These are phyloP conservation scores for Trypanosoma cruzi DNA, from an alignment of 208 protist species.

Conservation along the genomic window DNA sequence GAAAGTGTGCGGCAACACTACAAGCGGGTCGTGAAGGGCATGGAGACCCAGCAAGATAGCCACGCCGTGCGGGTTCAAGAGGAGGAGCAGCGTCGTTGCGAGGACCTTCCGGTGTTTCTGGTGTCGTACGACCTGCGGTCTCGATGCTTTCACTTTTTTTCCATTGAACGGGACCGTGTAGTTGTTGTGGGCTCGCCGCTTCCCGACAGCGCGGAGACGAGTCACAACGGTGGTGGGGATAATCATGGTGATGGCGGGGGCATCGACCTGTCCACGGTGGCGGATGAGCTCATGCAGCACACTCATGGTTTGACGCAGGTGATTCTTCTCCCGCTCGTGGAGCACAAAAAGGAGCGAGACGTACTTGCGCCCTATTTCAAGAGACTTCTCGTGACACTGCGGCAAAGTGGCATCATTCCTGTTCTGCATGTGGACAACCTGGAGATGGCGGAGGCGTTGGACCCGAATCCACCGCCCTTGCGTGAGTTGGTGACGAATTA, in stretches of 20 bases:
- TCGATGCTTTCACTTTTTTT: conserved; percentile 42
- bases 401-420: conserved; percentile 55
- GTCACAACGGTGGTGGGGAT: too few species aligned
- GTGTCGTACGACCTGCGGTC: conserved; percentile 35
- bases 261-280: conserved; percentile 35
- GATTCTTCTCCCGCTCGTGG: conserved; percentile 63
- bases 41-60: conserved; percentile 29
- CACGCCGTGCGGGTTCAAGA: conserved; percentile 27
- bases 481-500: conserved; percentile 24
- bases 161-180: conserved; percentile 38
- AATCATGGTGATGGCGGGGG: neutral
- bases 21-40: conserved; percentile 18
- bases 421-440: conserved; percentile 64
- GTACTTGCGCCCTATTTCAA: conserved; percentile 34
- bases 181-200: conserved; percentile 32
- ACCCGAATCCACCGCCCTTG: conserved; percentile 29
- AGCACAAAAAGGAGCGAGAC: conserved; percentile 39
- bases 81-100: conserved; percentile 7
- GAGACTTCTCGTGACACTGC: conserved; percentile 34
- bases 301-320: conserved; percentile 42
- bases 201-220: neutral
- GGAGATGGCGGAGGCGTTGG: conserved; percentile 45
- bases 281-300: conserved; percentile 68
- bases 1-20: conserved; percentile 39
- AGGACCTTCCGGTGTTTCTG: conserved; percentile 51